Evolutionary conservation across 1,284 basidiomycete genomes (phyloP).

Genomic region (Austroboletus niveus): DNA sequence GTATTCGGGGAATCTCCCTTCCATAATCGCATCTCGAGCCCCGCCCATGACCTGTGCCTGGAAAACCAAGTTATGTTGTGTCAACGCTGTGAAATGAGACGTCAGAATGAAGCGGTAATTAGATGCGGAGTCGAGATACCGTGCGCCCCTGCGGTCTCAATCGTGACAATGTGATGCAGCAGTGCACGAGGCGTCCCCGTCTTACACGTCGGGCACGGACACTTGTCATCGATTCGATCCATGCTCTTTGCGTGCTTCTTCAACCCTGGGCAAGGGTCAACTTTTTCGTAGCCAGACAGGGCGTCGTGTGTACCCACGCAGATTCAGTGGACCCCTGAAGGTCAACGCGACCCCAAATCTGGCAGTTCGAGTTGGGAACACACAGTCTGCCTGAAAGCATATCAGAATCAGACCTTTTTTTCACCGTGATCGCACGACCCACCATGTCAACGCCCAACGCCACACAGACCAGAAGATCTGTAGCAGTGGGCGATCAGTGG

Average conservation of each 20-base stretch:
- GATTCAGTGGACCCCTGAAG: constrained; percentile 72
- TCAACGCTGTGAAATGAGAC: constrained; percentile 51
- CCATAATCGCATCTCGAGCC: constrained; percentile 74
- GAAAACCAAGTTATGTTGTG: constrained; percentile 78
- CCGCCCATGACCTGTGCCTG: constrained; percentile 80
- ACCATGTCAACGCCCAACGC: constrained; percentile 90
- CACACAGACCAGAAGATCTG: constrained; percentile 82
- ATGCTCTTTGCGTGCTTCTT: constrained; percentile 69
- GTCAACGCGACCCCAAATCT: constrained; percentile 86
- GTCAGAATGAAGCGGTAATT: constrained; percentile 22
- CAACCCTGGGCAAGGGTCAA: constrained; percentile 44
- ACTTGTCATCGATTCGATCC: constrained; percentile 65
- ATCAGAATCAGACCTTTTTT: background rate
- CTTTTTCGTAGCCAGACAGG: background rate
- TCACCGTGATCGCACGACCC: constrained; percentile 12
- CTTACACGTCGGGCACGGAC: constrained; percentile 78
- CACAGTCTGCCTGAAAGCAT: constrained; percentile 71
- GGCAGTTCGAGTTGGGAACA: constrained; percentile 85
- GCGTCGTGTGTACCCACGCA: constrained; percentile 48
- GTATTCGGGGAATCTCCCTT: constrained; percentile 73
- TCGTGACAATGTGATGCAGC: constrained; percentile 68
- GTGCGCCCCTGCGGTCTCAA: constrained; percentile 80
- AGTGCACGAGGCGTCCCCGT: constrained; percentile 64
- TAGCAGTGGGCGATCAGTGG: constrained; percentile 1
- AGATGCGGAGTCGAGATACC: constrained; percentile 42